Evolutionary conservation across 83 land plant species (phyloP).

Genomic region (Picea abies): DNA sequence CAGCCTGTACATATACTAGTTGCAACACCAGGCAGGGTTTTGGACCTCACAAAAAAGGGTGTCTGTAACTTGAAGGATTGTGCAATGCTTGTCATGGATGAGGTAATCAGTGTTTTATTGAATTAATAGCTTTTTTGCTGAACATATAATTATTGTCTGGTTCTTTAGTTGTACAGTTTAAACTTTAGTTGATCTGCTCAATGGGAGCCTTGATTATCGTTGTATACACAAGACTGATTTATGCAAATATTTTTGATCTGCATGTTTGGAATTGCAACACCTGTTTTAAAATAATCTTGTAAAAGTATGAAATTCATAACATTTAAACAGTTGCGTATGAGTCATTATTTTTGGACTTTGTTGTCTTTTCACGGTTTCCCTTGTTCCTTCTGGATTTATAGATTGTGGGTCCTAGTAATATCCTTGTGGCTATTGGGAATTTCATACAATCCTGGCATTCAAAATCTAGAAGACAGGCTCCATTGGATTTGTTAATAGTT

Average conservation of each 20-base stretch:
- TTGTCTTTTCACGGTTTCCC: neutral
- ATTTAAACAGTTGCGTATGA: too few relatives aligned
- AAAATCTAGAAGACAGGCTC: neutral
- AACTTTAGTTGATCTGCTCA: too few relatives aligned
- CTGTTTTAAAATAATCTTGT: neutral
- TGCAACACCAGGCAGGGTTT: slow-evolving; percentile 61
- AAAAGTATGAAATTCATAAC: neutral
- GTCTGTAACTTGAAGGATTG: slow-evolving; percentile 58
- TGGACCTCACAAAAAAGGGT: slow-evolving; percentile 54
- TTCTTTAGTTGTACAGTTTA: neutral
- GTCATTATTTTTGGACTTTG: neutral
- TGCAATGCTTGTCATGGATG: slow-evolving; percentile 64
- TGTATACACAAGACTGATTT: neutral
- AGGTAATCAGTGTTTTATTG: slow-evolving; percentile 22
- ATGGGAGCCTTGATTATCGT: neutral
- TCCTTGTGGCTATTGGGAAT: neutral
- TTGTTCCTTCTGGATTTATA: neutral
- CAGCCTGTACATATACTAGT: slow-evolving; percentile 64
- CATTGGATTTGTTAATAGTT: neutral
- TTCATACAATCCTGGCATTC: neutral
- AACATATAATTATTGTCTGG: neutral
- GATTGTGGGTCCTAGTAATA: neutral
- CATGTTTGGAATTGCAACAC: neutral
- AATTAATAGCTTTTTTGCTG: neutral
- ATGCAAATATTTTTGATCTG: neutral